Evolutionary conservation across 129 eudicot species (phyloP).

Genomic region (Ambrosia trifida): DNA sequence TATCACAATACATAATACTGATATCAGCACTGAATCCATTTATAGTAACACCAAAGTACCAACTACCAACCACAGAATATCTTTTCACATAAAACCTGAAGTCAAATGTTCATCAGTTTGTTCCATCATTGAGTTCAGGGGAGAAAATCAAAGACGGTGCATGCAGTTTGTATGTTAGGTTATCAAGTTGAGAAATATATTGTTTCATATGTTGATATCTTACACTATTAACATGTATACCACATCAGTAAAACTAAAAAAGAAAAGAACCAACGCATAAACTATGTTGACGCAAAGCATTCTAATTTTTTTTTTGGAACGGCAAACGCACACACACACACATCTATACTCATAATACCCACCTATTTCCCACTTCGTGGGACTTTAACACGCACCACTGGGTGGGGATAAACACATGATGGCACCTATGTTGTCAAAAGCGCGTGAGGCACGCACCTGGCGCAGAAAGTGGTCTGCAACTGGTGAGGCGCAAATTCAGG

Average conservation of each 20-base stretch:
- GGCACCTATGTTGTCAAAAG: too few relatives aligned
- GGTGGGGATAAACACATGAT: too few relatives aligned
- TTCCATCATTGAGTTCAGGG: not conserved
- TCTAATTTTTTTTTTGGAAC: too few relatives aligned
- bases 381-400: too few relatives aligned
- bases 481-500: too few relatives aligned
- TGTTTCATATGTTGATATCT: conserved; percentile 3
- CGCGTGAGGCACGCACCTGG: too few relatives aligned
- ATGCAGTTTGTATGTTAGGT: conserved; percentile 8
- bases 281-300: not conserved
- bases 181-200: not conserved
- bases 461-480: too few relatives aligned
- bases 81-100: not conserved
- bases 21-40: not conserved
- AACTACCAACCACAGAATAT: not conserved
- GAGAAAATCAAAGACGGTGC: not conserved
- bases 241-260: too few relatives aligned
- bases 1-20: not conserved
- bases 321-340: too few relatives aligned
- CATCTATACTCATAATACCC: too few relatives aligned
- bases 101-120: conserved; percentile 9
- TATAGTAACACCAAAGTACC: not conserved
- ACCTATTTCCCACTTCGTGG: too few relatives aligned
- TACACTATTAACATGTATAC: not conserved
- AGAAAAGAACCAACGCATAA: not conserved